A percentile compares a stretch with the other conserved stretches of the same genome.
phyloP scores from a whole-genome alignment of 768 basidiomycete species.

The Krasilnikovozyma curviuscula region DNA sequence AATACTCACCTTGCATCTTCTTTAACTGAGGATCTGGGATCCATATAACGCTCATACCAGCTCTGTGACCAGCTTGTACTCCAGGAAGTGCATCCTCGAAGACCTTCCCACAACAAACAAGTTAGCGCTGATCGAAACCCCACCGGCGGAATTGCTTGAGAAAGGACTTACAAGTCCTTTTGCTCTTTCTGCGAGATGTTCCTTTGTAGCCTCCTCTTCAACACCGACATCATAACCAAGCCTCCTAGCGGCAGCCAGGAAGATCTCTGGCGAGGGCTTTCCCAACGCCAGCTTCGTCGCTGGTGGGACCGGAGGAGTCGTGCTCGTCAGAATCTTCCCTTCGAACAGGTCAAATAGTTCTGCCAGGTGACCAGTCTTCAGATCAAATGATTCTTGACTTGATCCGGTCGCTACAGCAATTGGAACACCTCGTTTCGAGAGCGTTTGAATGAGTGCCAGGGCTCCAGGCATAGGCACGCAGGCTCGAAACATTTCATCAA shows the following conservation, averaged over 20 bases:
- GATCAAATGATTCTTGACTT: constrained; percentile 40
- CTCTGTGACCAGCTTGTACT: constrained; percentile 58
- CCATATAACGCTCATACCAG: constrained; percentile 78
- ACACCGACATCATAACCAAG: constrained; percentile 26
- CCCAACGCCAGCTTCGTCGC: constrained; percentile 24
- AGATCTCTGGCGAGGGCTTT: constrained; percentile 72
- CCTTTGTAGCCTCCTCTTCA: constrained; percentile 19
- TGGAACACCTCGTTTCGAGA: constrained; percentile 46
- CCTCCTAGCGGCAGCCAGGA: constrained; percentile 48
- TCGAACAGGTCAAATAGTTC: constrained; percentile 45
- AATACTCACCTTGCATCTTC: no score
- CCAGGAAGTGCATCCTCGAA: constrained; percentile 68
- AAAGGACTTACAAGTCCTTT: constrained; percentile 60
- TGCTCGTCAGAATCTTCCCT: constrained; percentile 42
- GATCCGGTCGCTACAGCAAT: constrained; percentile 70
- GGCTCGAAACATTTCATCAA: constrained; percentile 49
- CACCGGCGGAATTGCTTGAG: no score
- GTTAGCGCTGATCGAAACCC: no score
- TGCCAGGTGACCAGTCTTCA: constrained; percentile 46
- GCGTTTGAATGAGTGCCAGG: constrained; percentile 46
- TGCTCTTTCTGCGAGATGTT: constrained; percentile 33
- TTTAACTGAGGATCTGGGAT: constrained; percentile 60
- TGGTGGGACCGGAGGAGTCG: constrained; percentile 9
- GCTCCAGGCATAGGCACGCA: constrained; percentile 58
- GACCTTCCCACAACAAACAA: no score